phyloP scores from a whole-genome alignment of 2,329 filamentous ascomycete species.

The Beauveria sp. region DNA sequence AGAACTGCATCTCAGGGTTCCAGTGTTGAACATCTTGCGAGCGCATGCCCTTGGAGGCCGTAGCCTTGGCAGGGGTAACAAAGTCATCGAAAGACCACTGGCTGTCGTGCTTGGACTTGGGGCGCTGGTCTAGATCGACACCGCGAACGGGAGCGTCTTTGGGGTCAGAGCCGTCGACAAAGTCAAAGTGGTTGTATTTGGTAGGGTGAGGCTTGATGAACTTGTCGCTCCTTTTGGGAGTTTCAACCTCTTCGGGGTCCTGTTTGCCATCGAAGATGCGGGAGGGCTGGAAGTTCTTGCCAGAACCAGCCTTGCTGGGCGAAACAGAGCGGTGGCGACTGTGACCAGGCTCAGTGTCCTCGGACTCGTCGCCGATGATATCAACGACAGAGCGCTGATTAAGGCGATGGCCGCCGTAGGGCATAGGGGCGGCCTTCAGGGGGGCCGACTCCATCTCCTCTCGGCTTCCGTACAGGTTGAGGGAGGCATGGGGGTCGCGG shows the following conservation, averaged over 20 bases:
- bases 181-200: constrained; percentile 82
- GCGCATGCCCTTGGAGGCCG: constrained; percentile 50
- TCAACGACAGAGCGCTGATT: constrained; percentile 65
- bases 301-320: constrained; percentile 38
- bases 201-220: constrained; percentile 60
- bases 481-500: constrained; percentile 60
- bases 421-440: constrained; percentile 47
- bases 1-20: constrained; percentile 55
- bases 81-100: constrained; percentile 91
- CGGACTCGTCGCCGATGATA: constrained; percentile 51
- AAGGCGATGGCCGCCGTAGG: constrained; percentile 51
- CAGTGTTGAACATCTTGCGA: constrained; percentile 70
- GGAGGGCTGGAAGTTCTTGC: constrained; percentile 55
- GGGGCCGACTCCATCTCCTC: constrained; percentile 49
- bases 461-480: constrained; percentile 67
- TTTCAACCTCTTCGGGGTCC: constrained; percentile 32
- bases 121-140: constrained; percentile 31
- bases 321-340: constrained; percentile 41
- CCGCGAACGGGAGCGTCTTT: constrained; percentile 38
- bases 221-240: constrained; percentile 35
- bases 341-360: constrained; percentile 28
- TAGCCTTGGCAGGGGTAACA: constrained; percentile 66
- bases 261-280: constrained; percentile 55
- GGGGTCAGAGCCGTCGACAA: constrained; percentile 57
- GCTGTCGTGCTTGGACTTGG: constrained; percentile 57